A percentile compares a stretch with the other conserved stretches of the same genome.
Conservation (phyloP, 257 asterid species). For the Solanum appendiculatum region DNA sequence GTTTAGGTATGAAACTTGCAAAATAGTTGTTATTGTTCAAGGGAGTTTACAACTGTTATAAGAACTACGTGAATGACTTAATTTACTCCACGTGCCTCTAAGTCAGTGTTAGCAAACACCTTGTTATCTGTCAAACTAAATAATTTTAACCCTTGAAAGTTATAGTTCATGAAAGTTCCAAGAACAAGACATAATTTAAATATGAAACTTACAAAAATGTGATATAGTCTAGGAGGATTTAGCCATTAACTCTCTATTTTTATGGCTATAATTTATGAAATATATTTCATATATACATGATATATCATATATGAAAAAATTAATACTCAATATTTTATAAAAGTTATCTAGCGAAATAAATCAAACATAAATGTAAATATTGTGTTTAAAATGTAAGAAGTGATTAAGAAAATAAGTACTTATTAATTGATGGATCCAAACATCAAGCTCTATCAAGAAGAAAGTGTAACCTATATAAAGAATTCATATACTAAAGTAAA, state of each 20-base stretch:
- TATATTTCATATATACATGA: background rate
- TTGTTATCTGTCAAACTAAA: background rate
- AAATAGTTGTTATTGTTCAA: too few species aligned
- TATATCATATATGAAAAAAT: background rate
- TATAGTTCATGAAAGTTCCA: background rate
- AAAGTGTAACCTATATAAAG: too few species aligned
- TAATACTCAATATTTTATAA: background rate
- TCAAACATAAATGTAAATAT: background rate
- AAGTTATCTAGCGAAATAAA: background rate
- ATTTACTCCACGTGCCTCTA: background rate
- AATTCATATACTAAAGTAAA: background rate
- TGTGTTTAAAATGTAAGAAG: background rate
- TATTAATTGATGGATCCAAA: slow-evolving; percentile 47
- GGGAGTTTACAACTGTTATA: background rate
- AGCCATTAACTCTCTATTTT: background rate
- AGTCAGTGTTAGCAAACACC: background rate
- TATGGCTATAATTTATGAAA: background rate
- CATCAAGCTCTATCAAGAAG: background rate
- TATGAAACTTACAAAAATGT: background rate
- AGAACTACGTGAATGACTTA: background rate
- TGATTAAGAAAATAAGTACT: background rate
- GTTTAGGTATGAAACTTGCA: background rate
- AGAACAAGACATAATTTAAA: background rate
- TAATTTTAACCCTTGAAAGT: background rate
- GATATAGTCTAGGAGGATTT: background rate